These are phyloP conservation scores for Coffea canephora DNA, from an alignment of 257 asterid species.

Conservation along the genomic window DNA sequence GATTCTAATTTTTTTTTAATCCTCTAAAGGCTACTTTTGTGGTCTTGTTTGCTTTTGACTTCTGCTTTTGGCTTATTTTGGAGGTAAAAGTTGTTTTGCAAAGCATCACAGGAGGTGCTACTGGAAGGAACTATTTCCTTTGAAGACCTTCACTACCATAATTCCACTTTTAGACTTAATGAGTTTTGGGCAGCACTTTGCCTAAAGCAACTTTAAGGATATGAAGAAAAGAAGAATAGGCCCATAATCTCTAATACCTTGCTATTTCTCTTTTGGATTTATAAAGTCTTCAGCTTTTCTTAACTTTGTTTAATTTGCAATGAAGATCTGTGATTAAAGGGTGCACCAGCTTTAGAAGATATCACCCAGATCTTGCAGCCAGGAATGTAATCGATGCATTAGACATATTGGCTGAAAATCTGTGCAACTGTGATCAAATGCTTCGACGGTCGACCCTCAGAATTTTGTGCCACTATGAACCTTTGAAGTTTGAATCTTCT, in stretches of 20 bases:
- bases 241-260: too few species aligned
- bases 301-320: conserved; percentile 29
- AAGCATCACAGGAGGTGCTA: not conserved
- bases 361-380: conserved; percentile 48
- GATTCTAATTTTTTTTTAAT: not conserved
- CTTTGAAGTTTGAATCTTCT: conserved; percentile 33
- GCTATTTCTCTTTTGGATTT: not conserved
- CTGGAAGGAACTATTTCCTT: not conserved
- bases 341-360: conserved; percentile 33
- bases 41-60: not conserved
- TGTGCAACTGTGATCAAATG: conserved; percentile 54
- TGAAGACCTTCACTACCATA: too few species aligned
- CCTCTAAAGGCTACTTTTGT: not conserved
- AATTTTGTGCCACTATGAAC: conserved; percentile 77
- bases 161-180: too few species aligned
- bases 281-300: conserved; percentile 9
- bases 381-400: conserved; percentile 47
- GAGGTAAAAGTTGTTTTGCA: not conserved
- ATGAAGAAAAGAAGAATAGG: too few species aligned
- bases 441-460: conserved; percentile 78
- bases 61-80: not conserved
- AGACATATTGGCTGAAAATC: conserved; percentile 58
- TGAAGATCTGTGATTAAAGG: conserved; percentile 39
- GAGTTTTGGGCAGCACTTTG: not conserved
- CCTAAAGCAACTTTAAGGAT: not conserved